A percentile compares a stretch with the other conserved stretches of the same genome.
Evolutionary conservation across 108 stramenopile species (phyloP).

Genomic region (Pseudonitzschia pungens): DNA sequence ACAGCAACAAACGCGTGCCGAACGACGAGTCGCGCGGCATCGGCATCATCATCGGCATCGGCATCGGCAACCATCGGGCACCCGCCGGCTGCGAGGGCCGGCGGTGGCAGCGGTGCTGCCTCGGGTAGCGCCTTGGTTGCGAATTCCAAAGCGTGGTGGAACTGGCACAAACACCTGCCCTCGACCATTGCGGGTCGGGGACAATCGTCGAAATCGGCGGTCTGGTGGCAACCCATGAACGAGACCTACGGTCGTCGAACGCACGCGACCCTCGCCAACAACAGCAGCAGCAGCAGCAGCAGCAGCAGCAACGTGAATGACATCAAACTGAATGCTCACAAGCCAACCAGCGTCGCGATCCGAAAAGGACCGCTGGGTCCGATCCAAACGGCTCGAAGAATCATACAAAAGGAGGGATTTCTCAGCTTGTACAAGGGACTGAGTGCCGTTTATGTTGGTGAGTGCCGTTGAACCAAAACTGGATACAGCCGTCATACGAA

Average conservation of each 20-base stretch:
- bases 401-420: slow-evolving; percentile 91
- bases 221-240: neutral
- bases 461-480: neutral
- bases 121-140: too few species aligned
- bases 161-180: neutral
- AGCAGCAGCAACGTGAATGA: slow-evolving; percentile 25
- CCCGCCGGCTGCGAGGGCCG: too few species aligned
- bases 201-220: neutral
- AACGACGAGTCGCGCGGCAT: neutral
- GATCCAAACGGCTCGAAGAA: slow-evolving; percentile 79
- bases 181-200: neutral
- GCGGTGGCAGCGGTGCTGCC: too few species aligned
- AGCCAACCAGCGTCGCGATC: neutral
- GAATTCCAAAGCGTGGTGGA: neutral
- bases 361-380: slow-evolving; percentile 56
- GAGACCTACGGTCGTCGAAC: neutral
- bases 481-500: neutral
- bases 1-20: neutral
- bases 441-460: slow-evolving; percentile 82
- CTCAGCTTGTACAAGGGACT: slow-evolving; percentile 97
- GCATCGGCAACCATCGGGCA: neutral
- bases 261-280: slow-evolving; percentile 9
- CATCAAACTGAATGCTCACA: neutral
- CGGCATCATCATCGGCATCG: neutral
- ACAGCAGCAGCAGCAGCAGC: too few species aligned